A percentile compares a stretch with the other conserved stretches of the same genome.
phyloP scores from a whole-genome alignment of 495 filamentous ascomycete genomes.

The Xylaria intraflava region DNA sequence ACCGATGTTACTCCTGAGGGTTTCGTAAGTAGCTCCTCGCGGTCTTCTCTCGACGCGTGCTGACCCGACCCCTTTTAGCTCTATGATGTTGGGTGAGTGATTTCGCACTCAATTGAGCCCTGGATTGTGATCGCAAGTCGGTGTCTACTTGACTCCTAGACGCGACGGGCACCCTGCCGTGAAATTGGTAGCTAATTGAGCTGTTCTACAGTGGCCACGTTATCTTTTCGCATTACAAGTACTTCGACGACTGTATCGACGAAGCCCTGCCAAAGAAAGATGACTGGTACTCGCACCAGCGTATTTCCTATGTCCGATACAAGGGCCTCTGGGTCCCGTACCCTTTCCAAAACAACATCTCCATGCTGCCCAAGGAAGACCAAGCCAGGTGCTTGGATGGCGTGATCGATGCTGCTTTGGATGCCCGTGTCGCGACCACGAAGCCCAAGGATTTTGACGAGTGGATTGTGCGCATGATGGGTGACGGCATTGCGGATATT shows the following conservation, averaged over 20 bases:
- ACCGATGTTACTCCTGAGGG: constrained; percentile 94
- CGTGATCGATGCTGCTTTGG: constrained; percentile 91
- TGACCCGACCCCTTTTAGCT: constrained; percentile 51
- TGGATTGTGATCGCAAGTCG: no score
- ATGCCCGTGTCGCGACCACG: constrained; percentile 72
- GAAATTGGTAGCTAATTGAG: not conserved
- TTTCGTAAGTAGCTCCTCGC: constrained; percentile 65
- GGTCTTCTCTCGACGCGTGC: not conserved
- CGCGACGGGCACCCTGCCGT: no score
- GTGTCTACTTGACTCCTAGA: no score
- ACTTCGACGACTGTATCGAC: constrained; percentile 98
- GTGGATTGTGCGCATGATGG: constrained; percentile 94
- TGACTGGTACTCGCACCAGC: constrained; percentile 97
- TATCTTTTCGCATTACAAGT: constrained; percentile 99
- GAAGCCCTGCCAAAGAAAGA: constrained; percentile 88
- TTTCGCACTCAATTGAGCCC: not conserved
- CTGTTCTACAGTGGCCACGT: constrained; percentile 62
- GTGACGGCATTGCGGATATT: constrained; percentile 80
- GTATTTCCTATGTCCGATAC: constrained; percentile 98
- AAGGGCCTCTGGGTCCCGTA: constrained; percentile 95
- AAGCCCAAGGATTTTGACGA: constrained; percentile 97
- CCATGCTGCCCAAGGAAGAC: constrained; percentile 95
- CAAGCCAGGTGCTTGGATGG: constrained; percentile 93
- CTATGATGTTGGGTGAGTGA: constrained; percentile 75
- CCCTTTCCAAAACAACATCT: constrained; percentile 99